Evolutionary conservation across 1,139 yeast genomes (phyloP).

Genomic region (Saccharomyces hybrid): DNA sequence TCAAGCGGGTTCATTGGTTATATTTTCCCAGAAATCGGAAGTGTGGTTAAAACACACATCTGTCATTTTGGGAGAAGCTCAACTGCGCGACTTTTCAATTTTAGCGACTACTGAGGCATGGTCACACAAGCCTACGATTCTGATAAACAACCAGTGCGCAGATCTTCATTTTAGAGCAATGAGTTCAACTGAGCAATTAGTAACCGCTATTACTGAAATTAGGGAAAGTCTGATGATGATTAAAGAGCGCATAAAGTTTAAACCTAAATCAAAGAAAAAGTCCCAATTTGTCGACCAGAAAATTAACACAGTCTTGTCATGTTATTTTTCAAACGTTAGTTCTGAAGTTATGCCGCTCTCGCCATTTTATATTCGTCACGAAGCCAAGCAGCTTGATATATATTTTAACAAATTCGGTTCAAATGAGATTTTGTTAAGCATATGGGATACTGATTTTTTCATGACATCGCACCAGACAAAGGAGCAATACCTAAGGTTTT

Average conservation of each 20-base stretch:
- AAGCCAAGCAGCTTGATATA: conserved; percentile 19
- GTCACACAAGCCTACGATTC: conserved; percentile 12
- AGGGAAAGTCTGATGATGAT: conserved; percentile 8
- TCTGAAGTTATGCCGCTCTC: conserved; percentile 23
- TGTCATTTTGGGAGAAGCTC: conserved; percentile 16
- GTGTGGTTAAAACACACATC: conserved; percentile 16
- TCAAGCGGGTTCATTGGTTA: conserved; percentile 20
- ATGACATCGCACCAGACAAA: conserved; percentile 24
- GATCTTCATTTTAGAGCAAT: conserved; percentile 19
- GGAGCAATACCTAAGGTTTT: conserved; percentile 23
- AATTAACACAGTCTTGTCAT: conserved; percentile 12
- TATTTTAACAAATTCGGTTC: conserved; percentile 15
- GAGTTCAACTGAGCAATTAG: conserved; percentile 17
- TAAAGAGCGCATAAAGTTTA: conserved; percentile 7
- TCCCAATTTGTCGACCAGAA: not conserved
- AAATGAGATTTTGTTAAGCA: conserved; percentile 13
- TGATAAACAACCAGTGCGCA: conserved; percentile 16
- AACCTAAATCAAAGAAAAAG: not conserved
- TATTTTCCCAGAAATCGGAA: conserved; percentile 19
- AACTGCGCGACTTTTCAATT: conserved; percentile 16
- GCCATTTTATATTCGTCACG: conserved; percentile 21
- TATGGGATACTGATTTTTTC: conserved; percentile 22
- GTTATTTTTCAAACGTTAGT: conserved; percentile 19
- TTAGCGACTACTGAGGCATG: conserved; percentile 18
- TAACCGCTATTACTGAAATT: conserved; percentile 14